These are phyloP conservation scores for Yamadazyma olivae DNA, from an alignment of 805 yeast genomes.

Conservation along the genomic window DNA sequence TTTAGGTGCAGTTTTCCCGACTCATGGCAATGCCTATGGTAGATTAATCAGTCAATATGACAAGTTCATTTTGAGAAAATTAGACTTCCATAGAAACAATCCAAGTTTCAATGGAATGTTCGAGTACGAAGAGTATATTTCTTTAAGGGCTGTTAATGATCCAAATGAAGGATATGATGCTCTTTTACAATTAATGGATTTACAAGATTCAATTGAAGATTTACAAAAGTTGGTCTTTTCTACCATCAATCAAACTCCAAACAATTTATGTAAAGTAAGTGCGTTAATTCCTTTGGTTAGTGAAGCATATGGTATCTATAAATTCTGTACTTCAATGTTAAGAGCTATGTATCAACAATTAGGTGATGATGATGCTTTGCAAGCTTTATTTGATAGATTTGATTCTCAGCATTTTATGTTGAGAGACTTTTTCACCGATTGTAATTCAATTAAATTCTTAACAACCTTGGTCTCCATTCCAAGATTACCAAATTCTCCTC, in stretches of 20 bases:
- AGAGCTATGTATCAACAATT: slow-evolving; percentile 79
- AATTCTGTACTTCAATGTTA: slow-evolving; percentile 85
- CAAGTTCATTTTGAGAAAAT: slow-evolving; percentile 62
- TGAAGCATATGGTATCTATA: slow-evolving; percentile 90
- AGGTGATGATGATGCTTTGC: slow-evolving; percentile 71
- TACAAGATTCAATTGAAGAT: slow-evolving; percentile 82
- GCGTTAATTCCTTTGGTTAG: slow-evolving; percentile 88
- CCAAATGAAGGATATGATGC: slow-evolving; percentile 96
- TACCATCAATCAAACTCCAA: slow-evolving; percentile 55
- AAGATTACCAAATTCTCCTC: slow-evolving; percentile 56
- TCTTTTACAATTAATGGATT: slow-evolving; percentile 75
- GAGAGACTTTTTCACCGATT: slow-evolving; percentile 84
- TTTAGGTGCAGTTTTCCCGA: slow-evolving; percentile 54
- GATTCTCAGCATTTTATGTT: slow-evolving; percentile 67
- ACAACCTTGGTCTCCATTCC: slow-evolving; percentile 82
- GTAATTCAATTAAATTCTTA: slow-evolving; percentile 78
- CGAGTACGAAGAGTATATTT: slow-evolving; percentile 92
- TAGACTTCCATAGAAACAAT: slow-evolving; percentile 79
- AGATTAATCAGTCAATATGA: slow-evolving; percentile 76
- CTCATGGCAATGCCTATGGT: slow-evolving; percentile 53
- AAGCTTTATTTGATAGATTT: slow-evolving; percentile 70
- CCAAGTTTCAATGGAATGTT: slow-evolving; percentile 92
- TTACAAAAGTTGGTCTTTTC: slow-evolving; percentile 76
- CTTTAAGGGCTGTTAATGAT: slow-evolving; percentile 81
- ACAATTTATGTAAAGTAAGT: slow-evolving; percentile 74